Evolutionary conservation across 2,329 filamentous ascomycete species (phyloP).

Genomic region (Colletotrichum eleusines): DNA sequence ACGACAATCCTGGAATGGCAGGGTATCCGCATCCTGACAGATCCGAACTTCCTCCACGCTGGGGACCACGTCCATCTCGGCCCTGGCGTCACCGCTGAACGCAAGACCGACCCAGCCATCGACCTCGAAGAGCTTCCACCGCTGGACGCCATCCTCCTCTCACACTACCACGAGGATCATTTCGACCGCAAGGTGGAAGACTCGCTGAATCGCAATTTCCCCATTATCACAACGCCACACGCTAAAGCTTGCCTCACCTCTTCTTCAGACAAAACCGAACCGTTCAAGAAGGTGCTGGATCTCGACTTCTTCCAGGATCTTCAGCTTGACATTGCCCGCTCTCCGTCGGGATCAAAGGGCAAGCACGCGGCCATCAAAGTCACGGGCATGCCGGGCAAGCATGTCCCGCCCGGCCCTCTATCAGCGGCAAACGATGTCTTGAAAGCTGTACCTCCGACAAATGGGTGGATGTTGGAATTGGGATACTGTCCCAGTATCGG

Average conservation of each 20-base stretch:
- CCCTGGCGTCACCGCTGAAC: constrained; percentile 68
- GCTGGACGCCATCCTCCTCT: constrained; percentile 70
- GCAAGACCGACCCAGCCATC: constrained; percentile 70
- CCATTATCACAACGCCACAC: constrained; percentile 74
- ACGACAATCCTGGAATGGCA: constrained; percentile 68
- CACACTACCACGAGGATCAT: constrained; percentile 71
- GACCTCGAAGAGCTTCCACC: constrained; percentile 69
- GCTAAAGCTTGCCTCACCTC: constrained; percentile 64
- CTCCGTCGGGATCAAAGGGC: background rate
- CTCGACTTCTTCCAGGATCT: constrained; percentile 68
- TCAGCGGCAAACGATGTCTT: constrained; percentile 55
- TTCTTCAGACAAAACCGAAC: constrained; percentile 58
- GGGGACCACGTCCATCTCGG: constrained; percentile 76
- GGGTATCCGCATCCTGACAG: constrained; percentile 66
- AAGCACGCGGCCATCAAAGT: constrained; percentile 62
- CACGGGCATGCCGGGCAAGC: constrained; percentile 74
- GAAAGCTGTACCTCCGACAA: constrained; percentile 69
- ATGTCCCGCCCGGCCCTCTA: constrained; percentile 60
- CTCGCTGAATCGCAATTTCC: constrained; percentile 60
- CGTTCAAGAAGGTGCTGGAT: constrained; percentile 58
- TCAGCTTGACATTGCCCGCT: background rate
- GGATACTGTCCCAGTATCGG: constrained; percentile 54
- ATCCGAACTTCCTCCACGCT: constrained; percentile 74
- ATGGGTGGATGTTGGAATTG: constrained; percentile 75
- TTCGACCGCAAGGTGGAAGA: constrained; percentile 57